These are phyloP conservation scores for Casaregolazyma suthepensis DNA, from an alignment of 1,139 yeast species.

Conservation along the genomic window DNA sequence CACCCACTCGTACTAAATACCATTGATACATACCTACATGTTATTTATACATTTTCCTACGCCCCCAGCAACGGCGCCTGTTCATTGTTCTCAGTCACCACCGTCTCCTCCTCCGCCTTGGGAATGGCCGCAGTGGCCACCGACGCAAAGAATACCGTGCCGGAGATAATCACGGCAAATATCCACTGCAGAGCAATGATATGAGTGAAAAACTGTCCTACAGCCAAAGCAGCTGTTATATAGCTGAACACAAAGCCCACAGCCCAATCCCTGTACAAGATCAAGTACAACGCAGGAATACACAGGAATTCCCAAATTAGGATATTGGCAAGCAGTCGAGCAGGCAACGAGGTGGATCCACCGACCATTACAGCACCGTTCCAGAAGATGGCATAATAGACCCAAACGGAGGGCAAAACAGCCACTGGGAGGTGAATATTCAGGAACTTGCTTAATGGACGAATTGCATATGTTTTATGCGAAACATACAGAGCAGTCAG, in stretches of 20 bases:
- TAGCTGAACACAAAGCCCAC: constrained; percentile 54
- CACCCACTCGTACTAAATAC: too few species aligned
- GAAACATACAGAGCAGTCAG: constrained; percentile 49
- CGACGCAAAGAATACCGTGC: constrained; percentile 45
- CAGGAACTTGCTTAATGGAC: constrained; percentile 48
- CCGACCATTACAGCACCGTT: constrained; percentile 69
- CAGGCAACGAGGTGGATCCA: constrained; percentile 45
- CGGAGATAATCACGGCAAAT: constrained; percentile 65
- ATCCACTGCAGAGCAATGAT: constrained; percentile 78
- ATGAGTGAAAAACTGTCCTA: constrained; percentile 63
- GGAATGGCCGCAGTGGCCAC: constrained; percentile 38
- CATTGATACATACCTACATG: background rate
- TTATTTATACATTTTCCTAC: background rate
- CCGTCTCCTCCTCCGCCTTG: background rate
- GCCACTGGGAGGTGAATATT: constrained; percentile 58
- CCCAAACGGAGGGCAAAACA: constrained; percentile 72
- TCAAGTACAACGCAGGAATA: constrained; percentile 53
- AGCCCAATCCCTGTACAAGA: constrained; percentile 65
- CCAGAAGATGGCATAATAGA: constrained; percentile 69
- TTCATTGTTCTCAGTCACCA: constrained; percentile 5
- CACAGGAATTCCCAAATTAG: constrained; percentile 73
- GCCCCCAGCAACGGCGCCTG: constrained; percentile 12
- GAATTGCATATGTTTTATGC: constrained; percentile 54
- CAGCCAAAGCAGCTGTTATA: constrained; percentile 57
- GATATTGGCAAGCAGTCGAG: constrained; percentile 66